Evolutionary conservation across 768 basidiomycete species (phyloP).

Genomic region (Cystobasidium tubakii): DNA sequence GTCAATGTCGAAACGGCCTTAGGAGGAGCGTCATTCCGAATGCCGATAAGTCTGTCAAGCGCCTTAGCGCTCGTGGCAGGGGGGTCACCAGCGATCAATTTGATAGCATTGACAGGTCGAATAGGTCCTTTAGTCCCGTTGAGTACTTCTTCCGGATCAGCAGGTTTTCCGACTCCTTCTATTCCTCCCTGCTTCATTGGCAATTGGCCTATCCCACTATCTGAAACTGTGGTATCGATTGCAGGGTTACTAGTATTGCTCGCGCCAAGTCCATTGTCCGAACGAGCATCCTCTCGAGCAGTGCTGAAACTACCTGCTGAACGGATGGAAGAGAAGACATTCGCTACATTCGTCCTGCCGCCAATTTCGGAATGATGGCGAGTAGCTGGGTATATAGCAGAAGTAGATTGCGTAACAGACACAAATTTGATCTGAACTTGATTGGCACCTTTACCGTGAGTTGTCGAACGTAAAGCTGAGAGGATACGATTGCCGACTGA

Average conservation of each 20-base stretch:
- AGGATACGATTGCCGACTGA: neutral
- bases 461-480: neutral
- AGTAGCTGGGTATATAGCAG: neutral
- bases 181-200: neutral
- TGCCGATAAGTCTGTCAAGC: neutral
- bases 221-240: neutral
- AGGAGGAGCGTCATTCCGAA: neutral
- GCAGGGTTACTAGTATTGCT: neutral
- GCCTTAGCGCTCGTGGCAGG: neutral
- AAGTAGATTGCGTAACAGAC: neutral
- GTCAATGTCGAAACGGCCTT: slow-evolving; percentile 20
- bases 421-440: neutral
- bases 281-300: neutral
- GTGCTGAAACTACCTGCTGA: neutral
- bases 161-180: neutral
- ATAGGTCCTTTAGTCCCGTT: neutral
- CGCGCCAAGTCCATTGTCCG: neutral
- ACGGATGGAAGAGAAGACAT: neutral
- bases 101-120: neutral
- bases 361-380: neutral
- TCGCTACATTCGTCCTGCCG: neutral
- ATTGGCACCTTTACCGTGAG: neutral
- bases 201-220: neutral
- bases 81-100: slow-evolving; percentile 6
- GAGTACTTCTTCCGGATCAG: neutral